Percentiles rank a stretch among this genome's conserved stretches.
phyloP scores from a whole-genome alignment of 306 rosid genomes.

The Cicer cuneatum region DNA sequence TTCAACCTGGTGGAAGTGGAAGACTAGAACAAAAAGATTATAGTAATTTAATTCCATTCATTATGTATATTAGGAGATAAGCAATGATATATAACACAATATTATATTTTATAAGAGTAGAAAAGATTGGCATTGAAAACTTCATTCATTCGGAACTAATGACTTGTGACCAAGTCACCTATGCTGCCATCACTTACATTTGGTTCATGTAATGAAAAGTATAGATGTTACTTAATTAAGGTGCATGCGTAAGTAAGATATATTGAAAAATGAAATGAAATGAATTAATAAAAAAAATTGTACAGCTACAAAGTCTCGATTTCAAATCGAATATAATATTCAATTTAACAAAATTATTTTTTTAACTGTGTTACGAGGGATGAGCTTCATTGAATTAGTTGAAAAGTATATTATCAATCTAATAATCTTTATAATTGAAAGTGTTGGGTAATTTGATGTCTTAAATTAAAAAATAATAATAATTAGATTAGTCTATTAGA shows the following conservation, averaged over 20 bases:
- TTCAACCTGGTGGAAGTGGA: not conserved
- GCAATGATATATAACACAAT: not conserved
- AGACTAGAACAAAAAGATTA: not conserved
- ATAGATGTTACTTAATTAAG: not conserved
- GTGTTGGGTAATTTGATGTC: too few species aligned
- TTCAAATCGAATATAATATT: too few species aligned
- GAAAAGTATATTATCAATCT: too few species aligned
- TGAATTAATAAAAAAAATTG: too few species aligned
- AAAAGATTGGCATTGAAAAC: not conserved
- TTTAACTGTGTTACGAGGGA: too few species aligned
- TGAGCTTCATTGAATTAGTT: too few species aligned
- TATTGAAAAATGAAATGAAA: not conserved
- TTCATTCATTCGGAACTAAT: not conserved
- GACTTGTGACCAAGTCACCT: not conserved
- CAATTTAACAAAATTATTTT: too few species aligned
- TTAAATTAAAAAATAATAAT: too few species aligned
- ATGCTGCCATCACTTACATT: not conserved
- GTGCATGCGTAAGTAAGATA: not conserved
- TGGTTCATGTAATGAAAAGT: not conserved
- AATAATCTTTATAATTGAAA: too few species aligned
- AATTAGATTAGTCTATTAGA: too few species aligned
- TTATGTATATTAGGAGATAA: not conserved
- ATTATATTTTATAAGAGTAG: not conserved
- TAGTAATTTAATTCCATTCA: not conserved
- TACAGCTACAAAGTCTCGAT: too few species aligned